Conservation (phyloP, 495 filamentous ascomycete species). For the Xeromyces bisporus region DNA sequence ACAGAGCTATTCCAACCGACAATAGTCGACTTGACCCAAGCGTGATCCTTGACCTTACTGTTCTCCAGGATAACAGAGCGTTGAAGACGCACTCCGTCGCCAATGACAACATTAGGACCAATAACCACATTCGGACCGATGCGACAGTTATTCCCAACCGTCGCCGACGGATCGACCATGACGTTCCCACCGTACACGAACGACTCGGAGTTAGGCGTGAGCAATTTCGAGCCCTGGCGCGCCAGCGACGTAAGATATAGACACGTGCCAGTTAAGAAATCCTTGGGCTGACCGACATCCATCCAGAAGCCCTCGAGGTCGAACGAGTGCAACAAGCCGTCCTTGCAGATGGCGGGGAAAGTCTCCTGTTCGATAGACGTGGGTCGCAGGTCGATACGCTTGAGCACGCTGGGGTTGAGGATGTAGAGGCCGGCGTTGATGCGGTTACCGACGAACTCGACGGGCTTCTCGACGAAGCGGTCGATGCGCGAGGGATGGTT, state of each 20-base stretch:
- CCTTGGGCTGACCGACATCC: slow-evolving; percentile 98
- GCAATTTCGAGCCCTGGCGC: slow-evolving; percentile 79
- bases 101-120: slow-evolving; percentile 84
- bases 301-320: slow-evolving; percentile 99
- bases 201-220: slow-evolving; percentile 55
- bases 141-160: slow-evolving; percentile 96
- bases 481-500: slow-evolving; percentile 85
- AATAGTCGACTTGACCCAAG: slow-evolving; percentile 98
- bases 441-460: slow-evolving; percentile 97
- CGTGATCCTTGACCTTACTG: slow-evolving; percentile 95
- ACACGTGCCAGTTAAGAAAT: slow-evolving; percentile 93
- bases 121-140: slow-evolving; percentile 97
- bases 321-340: slow-evolving; percentile 90
- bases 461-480: slow-evolving; percentile 98
- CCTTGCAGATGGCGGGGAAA: slow-evolving; percentile 85
- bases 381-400: slow-evolving; percentile 86
- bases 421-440: slow-evolving; percentile 99
- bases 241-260: slow-evolving; percentile 87
- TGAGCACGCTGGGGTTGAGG: slow-evolving; percentile 79
- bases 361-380: slow-evolving; percentile 99
- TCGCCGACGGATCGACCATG: slow-evolving; percentile 84
- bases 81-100: slow-evolving; percentile 89
- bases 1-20: slow-evolving; percentile 98
- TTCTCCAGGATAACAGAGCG: slow-evolving; percentile 79
- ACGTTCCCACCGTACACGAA: slow-evolving; percentile 94